Conservation (phyloP, 129 eudicot species). For the Apium graveolens region DNA sequence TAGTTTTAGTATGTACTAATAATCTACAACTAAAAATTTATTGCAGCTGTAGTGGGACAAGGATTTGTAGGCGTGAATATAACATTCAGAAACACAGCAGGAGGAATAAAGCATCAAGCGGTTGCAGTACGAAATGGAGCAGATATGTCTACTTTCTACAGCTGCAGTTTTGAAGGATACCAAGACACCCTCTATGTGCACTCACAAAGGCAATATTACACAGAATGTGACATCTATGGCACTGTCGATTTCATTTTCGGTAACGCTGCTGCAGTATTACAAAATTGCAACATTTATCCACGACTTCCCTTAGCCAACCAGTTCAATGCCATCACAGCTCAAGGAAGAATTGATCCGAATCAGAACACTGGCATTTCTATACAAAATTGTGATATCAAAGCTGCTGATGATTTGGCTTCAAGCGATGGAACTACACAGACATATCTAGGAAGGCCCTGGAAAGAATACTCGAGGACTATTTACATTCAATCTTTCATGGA, state of each 20-base stretch:
- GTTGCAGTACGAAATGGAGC: slow-evolving; percentile 62
- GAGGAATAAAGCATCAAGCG: slow-evolving; percentile 48
- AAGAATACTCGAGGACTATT: slow-evolving; percentile 34
- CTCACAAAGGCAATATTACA: slow-evolving; percentile 54
- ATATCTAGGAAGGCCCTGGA: slow-evolving; percentile 63
- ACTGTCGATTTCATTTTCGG: slow-evolving; percentile 64
- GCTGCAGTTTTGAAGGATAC: slow-evolving; percentile 59
- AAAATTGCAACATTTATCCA: slow-evolving; percentile 39
- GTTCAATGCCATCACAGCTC: slow-evolving; percentile 64
- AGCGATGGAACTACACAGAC: slow-evolving; percentile 29
- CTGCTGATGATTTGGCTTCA: slow-evolving; percentile 41
- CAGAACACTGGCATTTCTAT: slow-evolving; percentile 51
- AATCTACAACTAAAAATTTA: no score
- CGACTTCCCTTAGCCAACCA: slow-evolving; percentile 41
- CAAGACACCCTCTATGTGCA: slow-evolving; percentile 61
- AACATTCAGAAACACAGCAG: slow-evolving; percentile 62
- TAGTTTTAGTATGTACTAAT: no score
- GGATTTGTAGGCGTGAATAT: slow-evolving; percentile 53
- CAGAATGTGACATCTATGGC: slow-evolving; percentile 49
- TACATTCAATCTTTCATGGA: slow-evolving; percentile 54
- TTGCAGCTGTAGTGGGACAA: slow-evolving; percentile 45
- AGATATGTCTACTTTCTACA: slow-evolving; percentile 48
- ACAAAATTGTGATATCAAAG: slow-evolving; percentile 34
- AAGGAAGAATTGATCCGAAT: slow-evolving; percentile 41
- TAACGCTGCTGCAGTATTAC: slow-evolving; percentile 45